Base-by-base conservation (phyloP, 257 asterid genomes). In the Thymus mandschuricus region DNA sequence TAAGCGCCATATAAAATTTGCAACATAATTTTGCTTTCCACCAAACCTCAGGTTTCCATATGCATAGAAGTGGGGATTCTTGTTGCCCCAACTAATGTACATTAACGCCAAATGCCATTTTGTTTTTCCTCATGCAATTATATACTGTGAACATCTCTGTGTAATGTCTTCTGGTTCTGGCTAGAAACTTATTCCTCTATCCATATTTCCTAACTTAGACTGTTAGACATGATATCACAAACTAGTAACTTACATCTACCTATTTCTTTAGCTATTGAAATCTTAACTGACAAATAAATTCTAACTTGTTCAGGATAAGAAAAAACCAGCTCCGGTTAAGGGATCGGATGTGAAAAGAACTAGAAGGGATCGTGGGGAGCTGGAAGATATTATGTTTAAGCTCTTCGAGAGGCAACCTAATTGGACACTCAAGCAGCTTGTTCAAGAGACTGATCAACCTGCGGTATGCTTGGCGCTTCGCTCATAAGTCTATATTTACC, bases 301-400 rank as follows among this genome's bases (percentile, higher is more conserved):
- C 35, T 66, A 40, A 70, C 58, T 71, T 44, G 49, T 75, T 75
- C 82, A 89, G 98, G 99, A 95, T 74, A 89, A 95, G 89, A 95
- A 79, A 82, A 88, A 86, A 88, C 69, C 93, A 68, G 80, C 89
- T 81, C 95, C 96, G 6, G 88, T 85, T 43, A 88, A 88, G 76
- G 96, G 88, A 30, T 54, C 92, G 5, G 99, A 89, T 64, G 87
- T 88, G 57, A 92, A 95, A 80, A 80, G 96, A 81, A 92, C 94
- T 61, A 83, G 97, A 83, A 86, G 99, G 82, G 92, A 86, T 72
- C 97, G 96, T 58, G 97, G 94, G 51, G 96, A 92, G 80, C 71
- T 89, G 71, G 99, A 92, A 81, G 97, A 92, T 78, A 89, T 92
- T 73, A 86, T 95, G 99, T 92, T 89, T 82, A 92, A 95, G 80